Percentiles rank a stretch among this genome's conserved stretches.
phyloP scores from a whole-genome alignment of 2,329 filamentous ascomycete species.

The Aspergillus clavatus region DNA sequence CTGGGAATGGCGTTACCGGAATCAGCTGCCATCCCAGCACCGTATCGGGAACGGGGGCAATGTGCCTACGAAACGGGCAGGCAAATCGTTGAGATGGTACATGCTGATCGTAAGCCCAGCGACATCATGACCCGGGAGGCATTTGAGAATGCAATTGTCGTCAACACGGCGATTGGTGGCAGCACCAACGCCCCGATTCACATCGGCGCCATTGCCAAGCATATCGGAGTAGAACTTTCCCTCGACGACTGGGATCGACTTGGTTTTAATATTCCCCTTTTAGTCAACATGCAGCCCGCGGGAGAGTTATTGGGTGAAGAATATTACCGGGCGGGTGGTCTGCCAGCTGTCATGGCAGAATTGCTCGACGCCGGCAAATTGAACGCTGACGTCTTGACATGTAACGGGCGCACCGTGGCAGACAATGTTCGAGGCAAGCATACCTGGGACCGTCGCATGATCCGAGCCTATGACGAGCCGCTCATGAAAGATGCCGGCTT shows the following conservation, averaged over 20 bases:
- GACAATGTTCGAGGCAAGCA: constrained; percentile 44
- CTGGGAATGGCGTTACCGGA: constrained; percentile 51
- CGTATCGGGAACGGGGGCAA: constrained; percentile 47
- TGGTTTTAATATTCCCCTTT: constrained; percentile 48
- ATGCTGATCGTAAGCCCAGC: constrained; percentile 46
- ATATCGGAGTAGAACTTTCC: constrained; percentile 48
- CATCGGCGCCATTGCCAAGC: constrained; percentile 51
- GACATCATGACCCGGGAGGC: constrained; percentile 53
- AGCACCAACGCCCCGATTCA: constrained; percentile 56
- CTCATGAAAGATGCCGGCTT: constrained; percentile 50
- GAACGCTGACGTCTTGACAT: constrained; percentile 42
- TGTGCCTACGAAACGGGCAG: constrained; percentile 47
- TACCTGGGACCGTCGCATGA: constrained; percentile 49
- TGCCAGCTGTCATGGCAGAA: constrained; percentile 52
- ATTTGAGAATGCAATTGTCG: constrained; percentile 54
- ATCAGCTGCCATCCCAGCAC: constrained; percentile 49
- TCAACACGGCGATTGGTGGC: constrained; percentile 53
- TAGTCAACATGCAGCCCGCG: constrained; percentile 53
- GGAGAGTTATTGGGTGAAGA: constrained; percentile 52
- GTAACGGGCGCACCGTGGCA: constrained; percentile 44
- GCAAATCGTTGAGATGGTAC: constrained; percentile 50
- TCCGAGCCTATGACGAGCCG: constrained; percentile 43
- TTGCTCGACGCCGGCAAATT: constrained; percentile 47
- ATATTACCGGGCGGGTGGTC: constrained; percentile 51
- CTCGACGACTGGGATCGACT: constrained; percentile 53